phyloP scores from a whole-genome alignment of 106 monocot genomes.

The Allium cepa region DNA sequence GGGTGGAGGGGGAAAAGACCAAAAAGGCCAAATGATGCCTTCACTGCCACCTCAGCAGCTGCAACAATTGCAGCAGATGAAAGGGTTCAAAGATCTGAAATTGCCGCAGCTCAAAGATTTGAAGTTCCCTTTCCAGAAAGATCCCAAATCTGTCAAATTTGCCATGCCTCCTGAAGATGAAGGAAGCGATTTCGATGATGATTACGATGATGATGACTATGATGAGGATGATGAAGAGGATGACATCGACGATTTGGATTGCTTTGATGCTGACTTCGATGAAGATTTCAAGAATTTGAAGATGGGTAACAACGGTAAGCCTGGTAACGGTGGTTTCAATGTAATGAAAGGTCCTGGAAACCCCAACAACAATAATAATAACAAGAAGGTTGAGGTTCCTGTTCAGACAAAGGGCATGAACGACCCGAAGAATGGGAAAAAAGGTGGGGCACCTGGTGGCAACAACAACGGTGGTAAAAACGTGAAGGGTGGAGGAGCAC shows the following conservation, averaged over 20 bases:
- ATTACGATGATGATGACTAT: slow-evolving; percentile 20
- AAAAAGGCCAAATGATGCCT: slow-evolving; percentile 16
- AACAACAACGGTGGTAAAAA: slow-evolving; percentile 15
- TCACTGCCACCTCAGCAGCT: slow-evolving; percentile 13
- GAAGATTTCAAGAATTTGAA: slow-evolving; percentile 48
- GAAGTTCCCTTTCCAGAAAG: slow-evolving; percentile 41
- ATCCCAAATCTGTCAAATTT: slow-evolving; percentile 57
- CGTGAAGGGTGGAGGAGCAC: slow-evolving; percentile 7
- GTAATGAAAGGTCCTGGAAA: slow-evolving; percentile 7
- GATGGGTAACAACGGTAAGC: slow-evolving; percentile 12
- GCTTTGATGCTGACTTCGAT: slow-evolving; percentile 34
- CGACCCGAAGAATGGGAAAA: slow-evolving; percentile 29
- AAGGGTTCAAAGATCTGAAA: slow-evolving; percentile 45
- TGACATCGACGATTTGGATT: slow-evolving; percentile 40
- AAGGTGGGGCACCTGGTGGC: slow-evolving; percentile 6
- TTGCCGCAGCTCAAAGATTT: slow-evolving; percentile 48
- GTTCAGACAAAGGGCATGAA: slow-evolving; percentile 5
- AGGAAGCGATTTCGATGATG: slow-evolving; percentile 29
- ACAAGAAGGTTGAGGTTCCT: slow-evolving; percentile 18
- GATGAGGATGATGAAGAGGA: slow-evolving; percentile 31
- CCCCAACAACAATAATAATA: slow-evolving; percentile 11
- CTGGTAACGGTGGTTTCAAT: slow-evolving; percentile 3
- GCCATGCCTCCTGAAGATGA: slow-evolving; percentile 28
- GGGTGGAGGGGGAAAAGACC: slow-evolving; percentile 20
- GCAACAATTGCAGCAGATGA: slow-evolving; percentile 32